Evolutionary conservation across 129 eudicot species (phyloP), one percentile per base, ranked within the genome.

Genomic region (Flaveria robusta): DNA sequence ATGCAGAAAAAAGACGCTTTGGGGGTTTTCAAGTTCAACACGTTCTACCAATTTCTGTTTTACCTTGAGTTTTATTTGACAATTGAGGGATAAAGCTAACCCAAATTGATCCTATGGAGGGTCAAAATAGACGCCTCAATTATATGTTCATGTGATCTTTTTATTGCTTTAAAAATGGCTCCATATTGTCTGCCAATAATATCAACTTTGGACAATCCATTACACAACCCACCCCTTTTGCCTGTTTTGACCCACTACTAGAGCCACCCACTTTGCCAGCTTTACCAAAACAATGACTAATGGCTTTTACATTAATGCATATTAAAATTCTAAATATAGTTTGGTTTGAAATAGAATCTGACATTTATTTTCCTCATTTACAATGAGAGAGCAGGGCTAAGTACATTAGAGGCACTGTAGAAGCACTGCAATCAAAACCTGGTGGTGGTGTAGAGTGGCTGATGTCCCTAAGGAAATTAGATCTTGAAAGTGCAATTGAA

Each of bases 361-460:
- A 47, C 66, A 5, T 20, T 19, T 42, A 52, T 63, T 72, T 39
- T 15, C n/a, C 18, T 43, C 7, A 26, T 77, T n/a, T 72, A 19
- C 59, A 46, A 31, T 77, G 69, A 27, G 62, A 66, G 66, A 71
- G 58, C 90, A 93, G 99, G 85, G 99, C 99, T 7, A 94, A 91
- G 79, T 94, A 94, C 89, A 86, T 94, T 64, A 86, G 83, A 7
- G 92, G 97, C 68, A 94, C 99, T 29, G 83, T 94, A 68, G 49
- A 87, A 23, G 89, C 84, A 72, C 79, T 94, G 86, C 90, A 81
- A 76, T 86, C 88, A 27, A 94, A 91, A 79, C 88, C 94, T 65
- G 91, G 93, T 66, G 97, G 99, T 72, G 99, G 99, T 81, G 76
- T 60, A 63, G 77, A 85, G 79, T 94, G 99, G 97, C 94, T 94